These are phyloP conservation scores for Beauveria caledonica DNA, from an alignment of 2,329 filamentous ascomycete species.

Conservation along the genomic window DNA sequence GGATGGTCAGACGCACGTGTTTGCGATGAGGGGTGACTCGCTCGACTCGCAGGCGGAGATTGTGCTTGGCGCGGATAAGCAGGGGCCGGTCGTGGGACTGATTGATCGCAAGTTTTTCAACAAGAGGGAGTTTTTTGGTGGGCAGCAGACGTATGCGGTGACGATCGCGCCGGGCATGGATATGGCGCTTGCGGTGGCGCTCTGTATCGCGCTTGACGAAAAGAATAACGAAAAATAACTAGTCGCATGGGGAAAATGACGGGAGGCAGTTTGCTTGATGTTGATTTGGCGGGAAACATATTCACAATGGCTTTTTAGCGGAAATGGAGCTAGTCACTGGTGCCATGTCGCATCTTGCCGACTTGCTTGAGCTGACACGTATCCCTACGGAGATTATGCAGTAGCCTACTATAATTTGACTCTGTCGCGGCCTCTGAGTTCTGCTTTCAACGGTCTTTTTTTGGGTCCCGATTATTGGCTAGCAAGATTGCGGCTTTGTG, in stretches of 20 bases:
- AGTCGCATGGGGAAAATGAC: too few relatives aligned
- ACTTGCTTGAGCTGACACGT: too few relatives aligned
- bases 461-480: too few relatives aligned
- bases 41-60: conserved; percentile 51
- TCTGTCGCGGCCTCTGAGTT: too few relatives aligned
- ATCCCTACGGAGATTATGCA: too few relatives aligned
- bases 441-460: too few relatives aligned
- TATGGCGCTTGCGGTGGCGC: conserved; percentile 54
- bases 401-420: too few relatives aligned
- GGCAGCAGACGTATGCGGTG: conserved; percentile 58
- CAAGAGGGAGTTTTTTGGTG: conserved; percentile 47
- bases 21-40: conserved; percentile 55
- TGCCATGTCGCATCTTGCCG: too few relatives aligned
- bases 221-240: conserved; percentile 42
- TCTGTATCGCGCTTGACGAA: conserved; percentile 63
- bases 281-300: background rate
- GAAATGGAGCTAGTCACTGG: too few relatives aligned
- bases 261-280: background rate
- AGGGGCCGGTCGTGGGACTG: conserved; percentile 43
- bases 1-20: conserved; percentile 32
- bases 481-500: too few relatives aligned
- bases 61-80: conserved; percentile 34
- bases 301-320: too few relatives aligned
- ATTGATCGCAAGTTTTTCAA: conserved; percentile 53
- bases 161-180: conserved; percentile 58